Evolutionary conservation across 2,329 filamentous ascomycete species (phyloP).

Genomic region (Fusarium sp.): DNA sequence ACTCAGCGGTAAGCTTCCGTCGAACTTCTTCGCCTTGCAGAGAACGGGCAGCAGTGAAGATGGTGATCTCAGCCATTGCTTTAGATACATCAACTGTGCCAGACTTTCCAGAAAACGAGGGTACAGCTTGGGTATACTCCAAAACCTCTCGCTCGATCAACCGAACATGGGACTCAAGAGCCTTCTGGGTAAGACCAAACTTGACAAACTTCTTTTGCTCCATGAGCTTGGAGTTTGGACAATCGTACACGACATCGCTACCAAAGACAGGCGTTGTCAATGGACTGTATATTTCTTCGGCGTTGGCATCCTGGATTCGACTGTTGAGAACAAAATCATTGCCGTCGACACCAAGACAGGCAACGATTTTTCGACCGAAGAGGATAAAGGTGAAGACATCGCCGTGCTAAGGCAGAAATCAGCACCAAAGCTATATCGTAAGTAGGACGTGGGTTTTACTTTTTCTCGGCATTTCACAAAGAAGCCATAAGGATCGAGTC

Average conservation of each 20-base stretch:
- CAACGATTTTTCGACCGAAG: slow-evolving; percentile 60
- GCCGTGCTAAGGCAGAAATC: slow-evolving; percentile 52
- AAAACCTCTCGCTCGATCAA: slow-evolving; percentile 76
- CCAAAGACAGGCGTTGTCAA: slow-evolving; percentile 72
- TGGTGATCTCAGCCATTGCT: slow-evolving; percentile 79
- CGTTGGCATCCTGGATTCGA: slow-evolving; percentile 61
- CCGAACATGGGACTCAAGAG: slow-evolving; percentile 72
- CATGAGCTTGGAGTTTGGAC: slow-evolving; percentile 85
- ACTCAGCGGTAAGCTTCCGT: slow-evolving; percentile 73
- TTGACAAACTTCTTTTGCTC: slow-evolving; percentile 89
- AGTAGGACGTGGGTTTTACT: slow-evolving; percentile 53
- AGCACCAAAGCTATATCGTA: neutral
- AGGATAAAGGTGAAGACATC: slow-evolving; percentile 65
- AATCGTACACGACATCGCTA: slow-evolving; percentile 83
- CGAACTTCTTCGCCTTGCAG: slow-evolving; percentile 82
- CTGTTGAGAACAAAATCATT: slow-evolving; percentile 68
- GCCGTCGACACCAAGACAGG: slow-evolving; percentile 59
- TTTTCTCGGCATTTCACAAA: slow-evolving; percentile 72
- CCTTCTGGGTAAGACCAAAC: slow-evolving; percentile 72
- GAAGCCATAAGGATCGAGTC: slow-evolving; percentile 75
- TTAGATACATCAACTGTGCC: slow-evolving; percentile 72
- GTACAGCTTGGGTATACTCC: slow-evolving; percentile 67
- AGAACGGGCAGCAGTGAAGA: slow-evolving; percentile 81
- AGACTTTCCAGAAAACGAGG: slow-evolving; percentile 65
- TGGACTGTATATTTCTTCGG: slow-evolving; percentile 63